A percentile compares a stretch with the other conserved stretches of the same genome.
Evolutionary conservation across 2,329 filamentous ascomycete genomes (phyloP).

Genomic region (Colletotrichum tropicicola): DNA sequence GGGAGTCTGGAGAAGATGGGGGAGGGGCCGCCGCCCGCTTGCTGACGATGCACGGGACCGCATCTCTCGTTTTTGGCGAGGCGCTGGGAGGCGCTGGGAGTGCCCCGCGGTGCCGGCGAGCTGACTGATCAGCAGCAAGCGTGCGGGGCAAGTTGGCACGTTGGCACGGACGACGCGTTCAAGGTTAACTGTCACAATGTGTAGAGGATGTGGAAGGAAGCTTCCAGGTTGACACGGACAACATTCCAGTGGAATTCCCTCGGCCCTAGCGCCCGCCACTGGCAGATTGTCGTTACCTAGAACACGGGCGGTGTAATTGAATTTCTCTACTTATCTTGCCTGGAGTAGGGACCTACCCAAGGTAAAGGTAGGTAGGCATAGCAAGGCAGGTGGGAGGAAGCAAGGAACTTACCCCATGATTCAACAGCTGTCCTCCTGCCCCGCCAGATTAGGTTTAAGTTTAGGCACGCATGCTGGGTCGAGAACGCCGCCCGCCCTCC

Average conservation of each 20-base stretch:
- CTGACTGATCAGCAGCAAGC: too few relatives aligned
- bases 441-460: constrained; percentile 30
- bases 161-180: too few relatives aligned
- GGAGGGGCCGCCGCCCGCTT: background rate
- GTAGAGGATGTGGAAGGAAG: background rate
- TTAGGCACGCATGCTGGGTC: constrained; percentile 13
- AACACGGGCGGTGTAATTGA: too few relatives aligned
- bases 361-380: background rate
- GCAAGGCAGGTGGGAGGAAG: background rate
- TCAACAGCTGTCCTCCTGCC: background rate
- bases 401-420: constrained; percentile 7
- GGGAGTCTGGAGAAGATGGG: constrained; percentile 1
- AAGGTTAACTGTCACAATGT: background rate
- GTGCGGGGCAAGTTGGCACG: too few relatives aligned
- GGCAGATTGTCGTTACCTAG: too few relatives aligned
- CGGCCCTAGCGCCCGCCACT: constrained; percentile 13
- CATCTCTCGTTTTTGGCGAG: too few relatives aligned
- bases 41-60: too few relatives aligned
- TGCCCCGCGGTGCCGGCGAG: too few relatives aligned
- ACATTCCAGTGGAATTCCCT: background rate
- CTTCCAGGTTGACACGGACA: background rate
- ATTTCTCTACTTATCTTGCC: background rate
- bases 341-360: background rate
- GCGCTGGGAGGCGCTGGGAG: too few relatives aligned
- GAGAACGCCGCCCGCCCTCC: background rate